Evolutionary conservation across 257 asterid species (phyloP), one percentile per base, ranked within the genome.

Genomic region (Solanum tacnaense): DNA sequence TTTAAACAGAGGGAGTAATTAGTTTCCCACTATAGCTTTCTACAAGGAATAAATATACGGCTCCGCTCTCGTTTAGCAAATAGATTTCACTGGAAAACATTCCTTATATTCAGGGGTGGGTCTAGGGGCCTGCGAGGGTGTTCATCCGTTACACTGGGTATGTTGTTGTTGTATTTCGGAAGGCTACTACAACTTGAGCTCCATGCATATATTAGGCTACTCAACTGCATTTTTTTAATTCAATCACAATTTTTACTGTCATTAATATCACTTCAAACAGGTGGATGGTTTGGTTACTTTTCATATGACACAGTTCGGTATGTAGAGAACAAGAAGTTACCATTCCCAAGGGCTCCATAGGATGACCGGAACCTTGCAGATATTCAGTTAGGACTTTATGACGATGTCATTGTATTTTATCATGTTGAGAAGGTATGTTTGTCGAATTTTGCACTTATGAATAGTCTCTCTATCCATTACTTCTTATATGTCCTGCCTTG

Each of bases 261-360:
- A 16, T 18, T 72, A 32, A 46, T 70, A 68, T 85, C 35, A 81
- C 83, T 74, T 70, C 89, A 87, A 78, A 87, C 93, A 96, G 99
- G 99, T 91, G 99, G 99, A 87, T 96, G 98, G 99, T 95, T 95
- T 87, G 99, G 99, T 5, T 94, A 92, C 88, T 96, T 96, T 88
- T 95, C 99, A 25, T 96, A 96, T n/a, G 99, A 96, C 85, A 94
- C 98, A 2, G 98, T 95, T 88, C 95, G 99, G 23, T 96, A 93
- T 84, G 88, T 84, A 3, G 99, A 96, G 92, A 93, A 89, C 89
- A 93, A 89, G 91, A 96, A 92, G 92, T 87, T 95, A 58, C 93
- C 98, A 46, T 96, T 96, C 90, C 85, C 93, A 67, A 85, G 15
- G 13, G 98, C 98, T 13, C 98, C 98, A 70, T 87, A 27, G 27